A percentile compares a stretch with the other conserved stretches of the same genome.
Evolutionary conservation across 2,329 filamentous ascomycete species (phyloP).

Genomic region (Colletotrichum lentis): DNA sequence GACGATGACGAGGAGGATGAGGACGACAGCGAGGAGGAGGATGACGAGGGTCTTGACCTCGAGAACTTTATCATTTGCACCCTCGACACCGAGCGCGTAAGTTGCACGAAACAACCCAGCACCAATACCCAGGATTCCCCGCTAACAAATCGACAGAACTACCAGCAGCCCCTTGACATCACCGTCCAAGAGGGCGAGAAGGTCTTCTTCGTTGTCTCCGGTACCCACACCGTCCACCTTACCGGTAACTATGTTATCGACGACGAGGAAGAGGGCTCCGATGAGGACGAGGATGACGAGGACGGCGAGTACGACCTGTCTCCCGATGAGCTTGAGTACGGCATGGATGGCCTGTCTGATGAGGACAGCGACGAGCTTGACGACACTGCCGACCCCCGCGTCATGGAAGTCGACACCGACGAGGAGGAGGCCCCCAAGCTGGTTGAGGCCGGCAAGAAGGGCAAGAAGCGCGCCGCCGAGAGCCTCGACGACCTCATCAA

Average conservation of each 20-base stretch:
- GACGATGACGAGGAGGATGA: constrained; percentile 69
- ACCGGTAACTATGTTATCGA: constrained; percentile 95
- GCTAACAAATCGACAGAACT: constrained; percentile 67
- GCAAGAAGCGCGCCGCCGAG: constrained; percentile 90
- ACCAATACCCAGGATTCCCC: background rate
- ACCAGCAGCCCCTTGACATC: constrained; percentile 94
- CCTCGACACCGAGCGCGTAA: constrained; percentile 89
- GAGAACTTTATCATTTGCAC: constrained; percentile 97
- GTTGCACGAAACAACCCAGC: constrained; percentile 40
- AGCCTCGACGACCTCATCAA: constrained; percentile 88
- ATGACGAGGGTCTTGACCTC: constrained; percentile 71
- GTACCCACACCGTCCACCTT: constrained; percentile 88
- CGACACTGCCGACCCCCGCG: constrained; percentile 77
- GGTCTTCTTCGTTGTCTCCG: constrained; percentile 90
- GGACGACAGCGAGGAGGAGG: constrained; percentile 61
- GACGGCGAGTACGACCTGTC: constrained; percentile 83
- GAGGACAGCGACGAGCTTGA: constrained; percentile 81
- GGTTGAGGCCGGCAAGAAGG: constrained; percentile 62
- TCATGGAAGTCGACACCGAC: constrained; percentile 83
- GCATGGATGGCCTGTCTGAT: constrained; percentile 76
- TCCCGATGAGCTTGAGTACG: constrained; percentile 79
- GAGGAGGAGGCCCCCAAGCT: constrained; percentile 77
- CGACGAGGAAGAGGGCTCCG: constrained; percentile 68
- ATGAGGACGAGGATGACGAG: constrained; percentile 71
- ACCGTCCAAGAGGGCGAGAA: constrained; percentile 87